Evolutionary conservation across 2,329 filamentous ascomycete species (phyloP).

Genomic region (Alternaria novae-zelandiae): DNA sequence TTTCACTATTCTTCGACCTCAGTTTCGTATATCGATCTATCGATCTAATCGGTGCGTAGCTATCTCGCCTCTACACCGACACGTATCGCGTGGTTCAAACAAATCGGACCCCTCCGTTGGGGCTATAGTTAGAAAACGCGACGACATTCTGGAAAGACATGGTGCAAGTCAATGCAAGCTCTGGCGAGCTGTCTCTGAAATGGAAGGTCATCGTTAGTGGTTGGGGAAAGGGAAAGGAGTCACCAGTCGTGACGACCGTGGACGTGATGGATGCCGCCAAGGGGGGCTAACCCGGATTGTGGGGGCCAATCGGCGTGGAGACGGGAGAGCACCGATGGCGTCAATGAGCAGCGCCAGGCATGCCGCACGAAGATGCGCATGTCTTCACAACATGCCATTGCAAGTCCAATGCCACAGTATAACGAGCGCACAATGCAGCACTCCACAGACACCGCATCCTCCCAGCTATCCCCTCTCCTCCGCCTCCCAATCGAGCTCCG

Average conservation of each 20-base stretch:
- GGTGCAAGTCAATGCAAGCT: slow-evolving; percentile 30
- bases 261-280: slow-evolving; percentile 23
- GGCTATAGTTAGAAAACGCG: slow-evolving; percentile 54
- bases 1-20: background rate
- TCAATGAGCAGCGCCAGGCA: slow-evolving; percentile 10
- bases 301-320: slow-evolving; percentile 26
- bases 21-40: slow-evolving; percentile 9
- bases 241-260: slow-evolving; percentile 15
- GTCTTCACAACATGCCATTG: background rate
- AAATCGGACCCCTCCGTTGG: slow-evolving; percentile 60
- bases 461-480: slow-evolving; percentile 38
- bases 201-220: slow-evolving; percentile 38
- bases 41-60: slow-evolving; percentile 33
- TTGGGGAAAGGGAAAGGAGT: slow-evolving; percentile 34
- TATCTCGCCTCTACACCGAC: slow-evolving; percentile 35
- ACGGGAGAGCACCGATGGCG: slow-evolving; percentile 17
- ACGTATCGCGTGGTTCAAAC: slow-evolving; percentile 48
- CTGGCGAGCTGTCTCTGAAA: slow-evolving; percentile 28
- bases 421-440: slow-evolving; percentile 20
- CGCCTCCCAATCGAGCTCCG: slow-evolving; percentile 54
- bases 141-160: slow-evolving; percentile 33
- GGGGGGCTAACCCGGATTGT: slow-evolving; percentile 19
- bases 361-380: slow-evolving; percentile 2
- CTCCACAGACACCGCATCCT: background rate
- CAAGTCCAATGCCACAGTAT: background rate